Percentiles rank a stretch among this genome's conserved stretches.
These are phyloP conservation scores for Cryptosporidium ubiquitum DNA, from an alignment of 169 alveolate species.

Conservation along the genomic window DNA sequence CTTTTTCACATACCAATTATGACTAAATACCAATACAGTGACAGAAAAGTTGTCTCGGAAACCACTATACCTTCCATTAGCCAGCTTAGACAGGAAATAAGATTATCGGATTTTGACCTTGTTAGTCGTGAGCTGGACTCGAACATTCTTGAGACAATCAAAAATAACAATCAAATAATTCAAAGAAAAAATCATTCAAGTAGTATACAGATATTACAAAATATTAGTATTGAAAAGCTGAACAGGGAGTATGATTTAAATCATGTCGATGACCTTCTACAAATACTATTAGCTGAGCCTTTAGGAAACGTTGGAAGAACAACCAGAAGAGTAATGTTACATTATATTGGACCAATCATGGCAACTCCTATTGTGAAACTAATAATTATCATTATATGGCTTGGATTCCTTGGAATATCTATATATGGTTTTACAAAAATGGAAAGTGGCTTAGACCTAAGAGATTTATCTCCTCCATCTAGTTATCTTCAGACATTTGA, in stretches of 20 bases:
- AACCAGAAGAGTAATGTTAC: conserved; percentile 76
- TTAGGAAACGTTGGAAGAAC: conserved; percentile 80
- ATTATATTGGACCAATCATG: conserved; percentile 78
- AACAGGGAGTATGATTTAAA: background rate
- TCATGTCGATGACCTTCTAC: conserved; percentile 45
- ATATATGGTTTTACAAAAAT: conserved; percentile 78
- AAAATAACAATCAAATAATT: conserved; percentile 1
- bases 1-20: conserved; percentile 35
- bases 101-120: conserved; percentile 3
- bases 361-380: conserved; percentile 77
- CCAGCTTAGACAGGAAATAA: background rate
- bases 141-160: background rate
- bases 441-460: conserved; percentile 80
- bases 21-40: background rate
- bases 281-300: conserved; percentile 76
- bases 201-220: background rate
- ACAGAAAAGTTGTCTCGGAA: background rate
- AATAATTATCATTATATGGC: conserved; percentile 73
- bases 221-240: background rate
- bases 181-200: background rate
- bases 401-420: conserved; percentile 74
- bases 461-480: conserved; percentile 78
- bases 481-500: conserved; percentile 79
- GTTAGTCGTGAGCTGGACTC: conserved; percentile 34
- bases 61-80: background rate